Percentiles rank a stretch among this genome's conserved stretches.
Evolutionary conservation across 208 protist species (phyloP).

Genomic region (Trypanosomatidae sp.): DNA sequence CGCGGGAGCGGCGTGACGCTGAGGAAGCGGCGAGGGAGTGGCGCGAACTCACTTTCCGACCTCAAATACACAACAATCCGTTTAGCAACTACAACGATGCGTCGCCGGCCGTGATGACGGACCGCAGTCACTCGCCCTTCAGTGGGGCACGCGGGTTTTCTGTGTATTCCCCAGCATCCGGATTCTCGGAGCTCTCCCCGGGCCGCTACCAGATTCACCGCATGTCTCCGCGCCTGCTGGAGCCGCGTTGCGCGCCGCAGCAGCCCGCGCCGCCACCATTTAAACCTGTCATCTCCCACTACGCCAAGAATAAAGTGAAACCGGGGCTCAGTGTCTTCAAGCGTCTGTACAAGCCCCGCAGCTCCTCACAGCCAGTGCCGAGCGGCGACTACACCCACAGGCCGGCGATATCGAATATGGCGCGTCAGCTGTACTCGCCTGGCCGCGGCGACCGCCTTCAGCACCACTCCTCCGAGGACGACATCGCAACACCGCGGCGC

Average conservation of each 20-base stretch:
- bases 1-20: slow-evolving; percentile 46
- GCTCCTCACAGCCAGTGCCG: slow-evolving; percentile 7
- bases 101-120: neutral
- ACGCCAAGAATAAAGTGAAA: slow-evolving; percentile 20
- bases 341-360: slow-evolving; percentile 27
- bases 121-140: slow-evolving; percentile 21
- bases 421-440: slow-evolving; percentile 18
- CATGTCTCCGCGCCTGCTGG: slow-evolving; percentile 21
- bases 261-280: slow-evolving; percentile 20
- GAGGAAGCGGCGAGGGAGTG: slow-evolving; percentile 45
- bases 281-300: slow-evolving; percentile 23
- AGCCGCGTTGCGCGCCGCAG: slow-evolving; percentile 10
- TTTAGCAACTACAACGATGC: slow-evolving; percentile 5
- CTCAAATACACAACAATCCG: slow-evolving; percentile 29
- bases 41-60: slow-evolving; percentile 58
- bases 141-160: slow-evolving; percentile 7
- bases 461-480: neutral
- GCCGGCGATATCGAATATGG: slow-evolving; percentile 23
- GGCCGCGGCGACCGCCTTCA: slow-evolving; percentile 10
- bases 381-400: slow-evolving; percentile 10
- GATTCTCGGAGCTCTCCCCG: slow-evolving; percentile 14
- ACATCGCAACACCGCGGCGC: slow-evolving; percentile 1
- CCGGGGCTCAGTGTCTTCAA: slow-evolving; percentile 27
- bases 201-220: slow-evolving; percentile 16
- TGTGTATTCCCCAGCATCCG: slow-evolving; percentile 9